Evolutionary conservation across 176 grass and related monocot genomes (phyloP).

Genomic region (Tuctoria greenei): DNA sequence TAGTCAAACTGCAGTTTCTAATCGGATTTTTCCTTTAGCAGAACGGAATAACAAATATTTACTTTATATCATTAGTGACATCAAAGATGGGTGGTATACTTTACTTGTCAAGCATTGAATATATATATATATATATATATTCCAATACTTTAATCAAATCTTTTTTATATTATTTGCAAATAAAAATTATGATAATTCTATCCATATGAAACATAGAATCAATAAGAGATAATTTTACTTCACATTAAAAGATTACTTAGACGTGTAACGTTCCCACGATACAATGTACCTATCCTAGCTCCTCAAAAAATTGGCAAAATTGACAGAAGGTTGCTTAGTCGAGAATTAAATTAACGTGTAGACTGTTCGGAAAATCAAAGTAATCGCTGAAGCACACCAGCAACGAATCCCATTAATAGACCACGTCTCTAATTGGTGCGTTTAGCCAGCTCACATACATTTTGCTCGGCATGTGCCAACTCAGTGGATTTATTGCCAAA

Average conservation of each 20-base stretch:
- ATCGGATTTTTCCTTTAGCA: too few species aligned
- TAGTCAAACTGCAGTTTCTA: neutral
- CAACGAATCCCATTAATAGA: neutral
- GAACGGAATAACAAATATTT: too few species aligned
- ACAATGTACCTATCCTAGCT: neutral
- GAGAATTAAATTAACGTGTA: neutral
- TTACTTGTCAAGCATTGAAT: neutral
- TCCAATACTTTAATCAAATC: neutral
- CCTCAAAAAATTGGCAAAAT: neutral
- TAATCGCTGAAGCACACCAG: neutral
- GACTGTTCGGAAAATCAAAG: neutral
- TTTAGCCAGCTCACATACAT: too few species aligned
- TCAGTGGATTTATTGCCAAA: too few species aligned
- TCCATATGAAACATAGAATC: neutral
- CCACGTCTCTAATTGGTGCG: too few species aligned
- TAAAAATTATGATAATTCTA: neutral
- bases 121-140: neutral
- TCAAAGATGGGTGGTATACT: neutral
- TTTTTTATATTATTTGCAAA: neutral
- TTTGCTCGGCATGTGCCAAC: too few species aligned
- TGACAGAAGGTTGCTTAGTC: neutral
- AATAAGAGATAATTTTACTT: neutral
- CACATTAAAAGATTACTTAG: neutral
- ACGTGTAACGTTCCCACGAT: neutral
- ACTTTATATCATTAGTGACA: neutral